Conservation (phyloP, 176 grass and related monocot species). For the Eleusine coracana region DNA sequence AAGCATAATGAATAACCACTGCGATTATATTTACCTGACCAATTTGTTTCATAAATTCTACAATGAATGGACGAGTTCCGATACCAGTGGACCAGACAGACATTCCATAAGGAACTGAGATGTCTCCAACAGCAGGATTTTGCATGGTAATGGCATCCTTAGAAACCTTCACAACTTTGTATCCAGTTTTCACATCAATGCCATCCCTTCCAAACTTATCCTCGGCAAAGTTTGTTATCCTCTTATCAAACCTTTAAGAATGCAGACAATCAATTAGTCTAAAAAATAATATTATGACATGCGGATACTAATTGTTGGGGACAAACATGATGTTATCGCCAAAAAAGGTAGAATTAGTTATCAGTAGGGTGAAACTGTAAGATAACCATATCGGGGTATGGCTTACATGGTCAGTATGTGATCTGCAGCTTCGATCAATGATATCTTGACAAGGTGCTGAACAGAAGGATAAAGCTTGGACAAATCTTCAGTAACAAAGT, state of each 20-base stretch:
- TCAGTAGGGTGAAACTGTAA: constrained; percentile 25
- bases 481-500: constrained; percentile 93
- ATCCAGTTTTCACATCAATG: constrained; percentile 96
- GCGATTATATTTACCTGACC: constrained; percentile 63
- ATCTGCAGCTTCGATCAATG: constrained; percentile 82
- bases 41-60: constrained; percentile 99
- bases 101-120: constrained; percentile 90
- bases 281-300: constrained; percentile 3
- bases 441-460: constrained; percentile 87
- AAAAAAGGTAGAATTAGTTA: background rate
- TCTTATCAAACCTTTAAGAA: constrained; percentile 86
- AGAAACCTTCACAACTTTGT: constrained; percentile 83
- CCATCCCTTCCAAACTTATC: constrained; percentile 90
- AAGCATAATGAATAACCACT: background rate
- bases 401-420: constrained; percentile 97
- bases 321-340: background rate
- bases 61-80: constrained; percentile 81
- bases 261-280: constrained; percentile 22
- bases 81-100: constrained; percentile 96
- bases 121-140: constrained; percentile 58
- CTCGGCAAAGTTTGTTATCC: constrained; percentile 91
- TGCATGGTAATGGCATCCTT: constrained; percentile 81
- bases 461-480: constrained; percentile 79
- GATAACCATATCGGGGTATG: background rate
- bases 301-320: background rate